Evolutionary conservation across 2,329 filamentous ascomycete species (phyloP).

Genomic region (Cercospora zeae-maydis): DNA sequence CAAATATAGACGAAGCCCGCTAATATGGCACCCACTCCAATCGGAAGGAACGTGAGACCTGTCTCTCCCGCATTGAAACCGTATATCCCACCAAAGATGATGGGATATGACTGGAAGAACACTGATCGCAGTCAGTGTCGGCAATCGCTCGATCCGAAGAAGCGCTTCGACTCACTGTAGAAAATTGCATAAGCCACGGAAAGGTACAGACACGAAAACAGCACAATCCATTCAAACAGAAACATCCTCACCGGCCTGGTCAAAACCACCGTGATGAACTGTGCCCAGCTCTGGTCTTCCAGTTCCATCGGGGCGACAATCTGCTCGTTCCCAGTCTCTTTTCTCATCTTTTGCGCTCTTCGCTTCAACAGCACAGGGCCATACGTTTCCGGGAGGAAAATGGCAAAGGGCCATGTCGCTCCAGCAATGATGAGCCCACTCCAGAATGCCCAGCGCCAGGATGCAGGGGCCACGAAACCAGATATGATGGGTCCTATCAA

Average conservation of each 20-base stretch:
- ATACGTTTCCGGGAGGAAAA: slow-evolving; percentile 57
- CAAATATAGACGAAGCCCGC: slow-evolving; percentile 59
- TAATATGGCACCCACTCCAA: slow-evolving; percentile 60
- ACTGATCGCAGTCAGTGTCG: slow-evolving; percentile 36
- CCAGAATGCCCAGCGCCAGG: slow-evolving; percentile 70
- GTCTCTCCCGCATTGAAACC: slow-evolving; percentile 60
- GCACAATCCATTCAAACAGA: slow-evolving; percentile 68
- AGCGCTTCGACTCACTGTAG: slow-evolving; percentile 46
- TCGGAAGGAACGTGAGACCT: slow-evolving; percentile 66
- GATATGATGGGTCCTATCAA: slow-evolving; percentile 64
- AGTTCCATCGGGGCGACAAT: slow-evolving; percentile 62
- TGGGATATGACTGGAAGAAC: slow-evolving; percentile 70
- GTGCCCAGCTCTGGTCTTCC: slow-evolving; percentile 52
- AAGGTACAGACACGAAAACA: slow-evolving; percentile 67
- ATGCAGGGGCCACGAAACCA: slow-evolving; percentile 59
- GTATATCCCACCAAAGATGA: slow-evolving; percentile 63
- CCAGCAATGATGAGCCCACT: slow-evolving; percentile 66
- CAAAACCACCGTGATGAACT: slow-evolving; percentile 66
- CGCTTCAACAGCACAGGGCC: slow-evolving; percentile 43
- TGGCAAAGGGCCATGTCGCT: slow-evolving; percentile 55
- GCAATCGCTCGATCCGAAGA: not conserved
- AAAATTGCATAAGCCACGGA: slow-evolving; percentile 61
- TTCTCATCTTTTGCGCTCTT: slow-evolving; percentile 57
- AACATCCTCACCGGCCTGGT: slow-evolving; percentile 72
- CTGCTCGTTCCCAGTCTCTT: slow-evolving; percentile 50